These are phyloP conservation scores for Pestalotiopsis sp. DNA, from an alignment of 2,329 filamentous ascomycete genomes.

Conservation along the genomic window DNA sequence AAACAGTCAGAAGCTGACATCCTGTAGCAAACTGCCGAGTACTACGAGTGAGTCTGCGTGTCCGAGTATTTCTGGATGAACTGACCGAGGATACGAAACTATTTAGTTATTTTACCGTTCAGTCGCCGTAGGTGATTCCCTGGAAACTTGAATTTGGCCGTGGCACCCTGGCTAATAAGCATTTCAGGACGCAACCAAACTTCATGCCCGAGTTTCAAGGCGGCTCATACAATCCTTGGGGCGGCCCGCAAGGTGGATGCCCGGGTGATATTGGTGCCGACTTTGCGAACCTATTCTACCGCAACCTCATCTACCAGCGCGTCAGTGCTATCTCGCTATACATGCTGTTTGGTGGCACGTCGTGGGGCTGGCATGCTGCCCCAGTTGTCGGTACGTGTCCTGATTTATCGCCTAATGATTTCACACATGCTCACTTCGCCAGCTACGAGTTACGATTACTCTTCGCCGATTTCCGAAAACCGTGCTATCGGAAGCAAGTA, in stretches of 20 bases:
- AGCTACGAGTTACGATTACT: constrained; percentile 65
- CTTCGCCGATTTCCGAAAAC: constrained; percentile 61
- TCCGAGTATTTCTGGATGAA: not conserved
- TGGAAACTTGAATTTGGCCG: too few species aligned
- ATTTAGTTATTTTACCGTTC: constrained; percentile 29
- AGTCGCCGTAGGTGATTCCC: constrained; percentile 28
- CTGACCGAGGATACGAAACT: not conserved
- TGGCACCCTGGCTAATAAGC: too few species aligned
- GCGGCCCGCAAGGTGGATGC: constrained; percentile 58
- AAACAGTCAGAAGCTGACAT: not conserved
- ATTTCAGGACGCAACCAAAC: constrained; percentile 43
- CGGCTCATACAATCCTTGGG: constrained; percentile 64
- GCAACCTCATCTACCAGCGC: constrained; percentile 61
- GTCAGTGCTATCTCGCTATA: constrained; percentile 63
- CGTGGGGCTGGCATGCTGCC: constrained; percentile 60
- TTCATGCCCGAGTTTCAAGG: constrained; percentile 64
- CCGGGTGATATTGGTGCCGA: constrained; percentile 55
- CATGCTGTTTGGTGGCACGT: constrained; percentile 67
- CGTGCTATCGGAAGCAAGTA: constrained; percentile 60
- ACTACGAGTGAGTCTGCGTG: constrained; percentile 21
- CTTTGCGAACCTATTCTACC: constrained; percentile 66
- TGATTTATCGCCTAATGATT: not conserved
- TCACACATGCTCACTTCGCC: not conserved
- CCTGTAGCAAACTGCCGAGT: constrained; percentile 21
- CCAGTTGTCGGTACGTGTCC: constrained; percentile 45